These are phyloP conservation scores for Solanum sparsipilum DNA, from an alignment of 257 asterid species.

Conservation along the genomic window DNA sequence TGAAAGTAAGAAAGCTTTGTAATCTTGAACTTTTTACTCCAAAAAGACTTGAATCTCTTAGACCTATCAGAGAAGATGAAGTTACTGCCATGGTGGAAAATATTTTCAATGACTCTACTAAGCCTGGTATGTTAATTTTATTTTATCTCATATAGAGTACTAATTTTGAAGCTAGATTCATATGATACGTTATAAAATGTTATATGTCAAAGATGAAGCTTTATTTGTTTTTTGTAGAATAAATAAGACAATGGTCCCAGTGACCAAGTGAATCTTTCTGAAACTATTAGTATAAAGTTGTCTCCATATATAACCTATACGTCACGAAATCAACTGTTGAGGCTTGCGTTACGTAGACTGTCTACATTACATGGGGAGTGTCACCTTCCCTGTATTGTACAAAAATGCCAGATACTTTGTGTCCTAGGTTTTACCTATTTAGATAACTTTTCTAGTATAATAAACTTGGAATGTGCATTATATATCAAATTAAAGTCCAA, in stretches of 20 bases:
- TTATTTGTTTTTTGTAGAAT: not conserved
- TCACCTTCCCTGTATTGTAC: too few species aligned
- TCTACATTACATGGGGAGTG: not conserved
- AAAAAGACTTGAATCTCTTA: conserved; percentile 57
- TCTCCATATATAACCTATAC: too few species aligned
- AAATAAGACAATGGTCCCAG: too few species aligned
- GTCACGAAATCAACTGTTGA: not conserved
- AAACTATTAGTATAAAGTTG: too few species aligned
- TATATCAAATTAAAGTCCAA: not conserved
- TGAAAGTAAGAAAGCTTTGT: conserved; percentile 72
- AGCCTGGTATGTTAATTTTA: conserved; percentile 34
- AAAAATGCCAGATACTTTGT: too few species aligned
- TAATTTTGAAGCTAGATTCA: not conserved
- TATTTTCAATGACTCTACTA: conserved; percentile 41
- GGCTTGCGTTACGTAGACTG: not conserved
- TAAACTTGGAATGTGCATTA: not conserved
- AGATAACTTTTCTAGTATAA: not conserved
- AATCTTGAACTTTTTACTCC: conserved; percentile 71
- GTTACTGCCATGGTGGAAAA: conserved; percentile 75
- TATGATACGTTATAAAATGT: not conserved
- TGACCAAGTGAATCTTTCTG: not conserved
- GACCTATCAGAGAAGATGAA: conserved; percentile 81
- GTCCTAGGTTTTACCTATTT: not conserved
- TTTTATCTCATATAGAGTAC: too few species aligned
- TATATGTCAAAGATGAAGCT: too few species aligned